Conservation (phyloP, 116 monocot genomes). For the Dioscorea cayenensis region DNA sequence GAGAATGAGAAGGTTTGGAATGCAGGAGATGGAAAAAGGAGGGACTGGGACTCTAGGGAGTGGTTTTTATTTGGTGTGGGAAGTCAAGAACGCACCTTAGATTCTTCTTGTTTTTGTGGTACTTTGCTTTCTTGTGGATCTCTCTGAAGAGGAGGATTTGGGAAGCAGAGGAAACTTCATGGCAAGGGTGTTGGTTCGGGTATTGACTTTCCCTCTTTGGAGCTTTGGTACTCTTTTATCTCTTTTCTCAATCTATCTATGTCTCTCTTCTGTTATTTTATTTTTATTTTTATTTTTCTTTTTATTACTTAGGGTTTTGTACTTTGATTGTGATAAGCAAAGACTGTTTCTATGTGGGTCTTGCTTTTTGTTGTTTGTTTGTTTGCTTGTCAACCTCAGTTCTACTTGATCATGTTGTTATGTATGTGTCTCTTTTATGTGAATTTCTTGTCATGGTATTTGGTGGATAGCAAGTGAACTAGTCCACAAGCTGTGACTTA, state of each 20-base stretch:
- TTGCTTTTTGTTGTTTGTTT: no score
- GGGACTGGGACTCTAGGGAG: slow-evolving; percentile 1
- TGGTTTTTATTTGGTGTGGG: slow-evolving; percentile 19
- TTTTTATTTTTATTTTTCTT: neutral
- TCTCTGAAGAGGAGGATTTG: no score
- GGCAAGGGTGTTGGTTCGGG: slow-evolving; percentile 89
- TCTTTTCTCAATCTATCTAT: neutral
- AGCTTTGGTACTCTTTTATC: neutral
- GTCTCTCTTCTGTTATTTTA: neutral
- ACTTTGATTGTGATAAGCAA: no score
- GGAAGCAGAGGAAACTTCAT: slow-evolving; percentile 1
- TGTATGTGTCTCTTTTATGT: no score
- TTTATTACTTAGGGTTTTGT: no score
- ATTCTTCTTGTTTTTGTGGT: slow-evolving; percentile 44
- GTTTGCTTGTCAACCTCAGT: no score
- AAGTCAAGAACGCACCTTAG: slow-evolving; percentile 96
- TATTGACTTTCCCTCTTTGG: slow-evolving; percentile 59
- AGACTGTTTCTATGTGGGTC: no score
- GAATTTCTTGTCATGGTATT: no score
- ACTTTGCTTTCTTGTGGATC: slow-evolving; percentile 9
- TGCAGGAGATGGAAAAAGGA: slow-evolving; percentile 6
- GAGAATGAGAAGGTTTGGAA: no score
- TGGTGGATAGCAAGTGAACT: no score
- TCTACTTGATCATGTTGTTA: no score
- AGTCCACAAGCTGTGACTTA: no score